Evolutionary conservation across 257 asterid genomes (phyloP).

Genomic region (Parsonsia alboflavescens): DNA sequence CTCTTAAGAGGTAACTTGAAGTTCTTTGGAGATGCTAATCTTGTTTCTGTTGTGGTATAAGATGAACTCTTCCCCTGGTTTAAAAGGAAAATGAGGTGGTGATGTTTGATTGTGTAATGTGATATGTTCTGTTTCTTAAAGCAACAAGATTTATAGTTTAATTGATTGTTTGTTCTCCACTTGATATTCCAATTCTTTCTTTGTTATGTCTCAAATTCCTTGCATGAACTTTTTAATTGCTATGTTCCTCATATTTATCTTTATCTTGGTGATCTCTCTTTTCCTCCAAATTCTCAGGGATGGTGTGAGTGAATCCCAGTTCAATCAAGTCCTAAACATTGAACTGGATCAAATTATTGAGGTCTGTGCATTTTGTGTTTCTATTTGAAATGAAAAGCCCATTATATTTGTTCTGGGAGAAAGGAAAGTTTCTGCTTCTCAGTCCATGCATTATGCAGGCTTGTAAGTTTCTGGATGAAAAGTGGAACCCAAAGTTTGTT

Average conservation of each 20-base stretch:
- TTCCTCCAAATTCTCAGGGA: constrained; percentile 39
- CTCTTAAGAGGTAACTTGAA: no score
- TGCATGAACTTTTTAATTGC: background rate
- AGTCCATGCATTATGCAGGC: constrained; percentile 37
- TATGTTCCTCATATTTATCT: background rate
- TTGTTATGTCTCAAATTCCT: background rate
- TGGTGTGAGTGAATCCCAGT: constrained; percentile 89
- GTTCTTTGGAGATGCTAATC: no score
- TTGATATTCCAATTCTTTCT: no score
- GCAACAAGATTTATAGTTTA: no score
- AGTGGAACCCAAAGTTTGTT: constrained; percentile 76
- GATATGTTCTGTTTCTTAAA: no score
- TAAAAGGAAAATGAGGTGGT: no score
- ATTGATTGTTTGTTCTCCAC: no score
- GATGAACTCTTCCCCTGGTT: no score
- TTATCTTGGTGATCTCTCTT: no score
- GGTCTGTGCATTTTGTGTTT: constrained; percentile 30
- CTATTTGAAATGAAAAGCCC: background rate
- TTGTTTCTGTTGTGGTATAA: no score
- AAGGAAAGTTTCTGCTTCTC: background rate
- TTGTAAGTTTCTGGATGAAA: constrained; percentile 74
- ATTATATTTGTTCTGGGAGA: background rate
- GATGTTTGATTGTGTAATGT: no score
- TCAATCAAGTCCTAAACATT: constrained; percentile 71
- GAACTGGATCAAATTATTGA: constrained; percentile 81